Base-by-base conservation (phyloP, 352 stramenopile genomes). In the Pythium inflatum region DNA sequence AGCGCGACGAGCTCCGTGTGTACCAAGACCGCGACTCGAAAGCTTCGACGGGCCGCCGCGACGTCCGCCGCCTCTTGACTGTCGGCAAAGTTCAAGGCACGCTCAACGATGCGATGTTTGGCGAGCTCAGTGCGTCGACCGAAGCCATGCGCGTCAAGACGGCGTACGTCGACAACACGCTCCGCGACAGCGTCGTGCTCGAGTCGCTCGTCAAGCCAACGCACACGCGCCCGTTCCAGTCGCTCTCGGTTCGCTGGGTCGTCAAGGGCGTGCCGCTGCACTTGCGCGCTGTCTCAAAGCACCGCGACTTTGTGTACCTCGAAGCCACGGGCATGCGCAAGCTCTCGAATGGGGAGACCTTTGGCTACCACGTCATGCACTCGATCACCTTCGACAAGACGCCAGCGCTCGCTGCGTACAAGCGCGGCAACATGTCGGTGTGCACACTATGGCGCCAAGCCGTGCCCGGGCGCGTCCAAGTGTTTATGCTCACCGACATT, bases 281-380 rank as follows among this genome's bases (percentile, higher is more conserved):
- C 38, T 59, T 87, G 2, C 75, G 80, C 48, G 70, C 68, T 2
- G 38, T 88, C 24, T 30, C 63, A 27, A 77, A 81, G 38, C 81
- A 82, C 34, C 80, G 80, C 24, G 82, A 90, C 73, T 66, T 80
- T 12, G 70, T 92, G 12, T 88, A 76, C 55, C 58, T 90, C 9
- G 82, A 92, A 58, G 66, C 79, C 11, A 89, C 76, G 7, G 83
- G 83, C 12, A 79, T 75, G 12, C 79, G 70, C 1, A 68, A 31
- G 20, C 56, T 88, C 38, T 40, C 61, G 1, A 76, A 70, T 2
- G 83, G 82, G 24, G 80, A 92, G 34, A 68, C 59, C 7, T 48
- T 92, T 54, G 83, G 83, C 4, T 90, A 73, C 70, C 76, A 88
- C n/a, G 45, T 92, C 12, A 67, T 81, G 18, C 83, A 92, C 61